Evolutionary conservation across 2,329 filamentous ascomycete species (phyloP).

Genomic region (Epichloe typhina): DNA sequence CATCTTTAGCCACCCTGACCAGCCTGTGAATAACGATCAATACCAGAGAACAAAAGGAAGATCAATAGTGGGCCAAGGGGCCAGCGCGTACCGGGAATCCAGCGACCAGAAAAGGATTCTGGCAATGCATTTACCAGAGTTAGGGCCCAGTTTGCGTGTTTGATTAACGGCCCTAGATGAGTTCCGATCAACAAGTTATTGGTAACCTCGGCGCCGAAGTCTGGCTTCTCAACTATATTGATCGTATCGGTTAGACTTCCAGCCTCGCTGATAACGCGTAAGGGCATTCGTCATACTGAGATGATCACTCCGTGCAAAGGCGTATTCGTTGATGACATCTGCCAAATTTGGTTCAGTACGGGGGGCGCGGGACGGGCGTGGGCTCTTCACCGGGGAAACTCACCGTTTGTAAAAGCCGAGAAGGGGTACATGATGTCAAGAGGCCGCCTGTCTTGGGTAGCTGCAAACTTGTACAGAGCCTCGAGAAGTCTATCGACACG

Average conservation of each 20-base stretch:
- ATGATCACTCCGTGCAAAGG: constrained; percentile 23
- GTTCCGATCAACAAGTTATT: constrained; percentile 24
- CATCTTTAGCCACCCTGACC: constrained; percentile 25
- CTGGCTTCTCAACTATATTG: constrained; percentile 17
- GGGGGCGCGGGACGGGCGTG: not conserved
- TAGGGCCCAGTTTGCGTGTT: constrained; percentile 23
- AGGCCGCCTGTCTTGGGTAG: constrained; percentile 13
- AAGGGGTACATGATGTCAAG: constrained; percentile 24
- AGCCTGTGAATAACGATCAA: constrained; percentile 16
- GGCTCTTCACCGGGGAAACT: constrained; percentile 1
- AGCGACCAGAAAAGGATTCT: constrained; percentile 22
- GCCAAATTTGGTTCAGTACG: not conserved
- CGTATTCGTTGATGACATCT: constrained; percentile 28
- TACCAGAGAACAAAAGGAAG: constrained; percentile 7
- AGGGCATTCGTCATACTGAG: constrained; percentile 12
- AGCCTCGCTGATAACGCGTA: not conserved
- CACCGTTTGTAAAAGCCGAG: constrained; percentile 25
- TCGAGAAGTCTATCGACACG: constrained; percentile 20
- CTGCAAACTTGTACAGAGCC: constrained; percentile 17
- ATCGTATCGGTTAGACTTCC: not conserved
- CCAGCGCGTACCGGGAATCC: constrained; percentile 15
- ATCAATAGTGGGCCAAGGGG: constrained; percentile 2
- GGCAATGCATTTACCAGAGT: constrained; percentile 22
- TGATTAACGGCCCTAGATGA: constrained; percentile 23
- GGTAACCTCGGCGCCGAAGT: constrained; percentile 23